Percentiles rank a stretch among this genome's conserved stretches.
Conservation (phyloP, 2,329 filamentous ascomycete species). For the Aspergillus puulaauensis region DNA sequence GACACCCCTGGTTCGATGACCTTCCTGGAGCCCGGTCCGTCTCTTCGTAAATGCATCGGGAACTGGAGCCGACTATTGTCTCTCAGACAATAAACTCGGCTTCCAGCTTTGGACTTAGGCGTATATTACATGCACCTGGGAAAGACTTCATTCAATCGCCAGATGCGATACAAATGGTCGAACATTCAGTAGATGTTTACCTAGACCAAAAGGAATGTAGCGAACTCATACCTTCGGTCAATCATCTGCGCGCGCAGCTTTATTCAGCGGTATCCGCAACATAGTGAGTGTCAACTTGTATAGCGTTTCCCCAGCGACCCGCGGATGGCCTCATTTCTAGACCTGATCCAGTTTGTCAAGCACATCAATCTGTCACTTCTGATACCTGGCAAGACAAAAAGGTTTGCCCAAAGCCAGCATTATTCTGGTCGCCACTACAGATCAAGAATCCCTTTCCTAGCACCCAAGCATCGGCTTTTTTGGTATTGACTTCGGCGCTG, state of each 20-base stretch:
- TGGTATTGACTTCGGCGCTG: not conserved
- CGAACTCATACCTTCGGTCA: not conserved
- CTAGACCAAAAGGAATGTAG: no score
- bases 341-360: not conserved
- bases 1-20: slow-evolving; percentile 76
- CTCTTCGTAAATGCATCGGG: not conserved
- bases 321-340: not conserved
- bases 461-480: not conserved
- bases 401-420: not conserved
- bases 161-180: no score
- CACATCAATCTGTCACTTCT: not conserved
- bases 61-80: not conserved
- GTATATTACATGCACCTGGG: no score
- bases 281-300: not conserved
- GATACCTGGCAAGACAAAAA: not conserved
- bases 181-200: no score
- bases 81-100: not conserved
- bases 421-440: not conserved
- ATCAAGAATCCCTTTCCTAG: not conserved
- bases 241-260: not conserved
- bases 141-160: no score
- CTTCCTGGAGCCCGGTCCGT: slow-evolving; percentile 3
- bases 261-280: not conserved
- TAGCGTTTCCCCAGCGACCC: not conserved
- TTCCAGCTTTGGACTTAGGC: not conserved